Base-by-base conservation (phyloP, 75 land plant species). In the Larix kaempferi region DNA sequence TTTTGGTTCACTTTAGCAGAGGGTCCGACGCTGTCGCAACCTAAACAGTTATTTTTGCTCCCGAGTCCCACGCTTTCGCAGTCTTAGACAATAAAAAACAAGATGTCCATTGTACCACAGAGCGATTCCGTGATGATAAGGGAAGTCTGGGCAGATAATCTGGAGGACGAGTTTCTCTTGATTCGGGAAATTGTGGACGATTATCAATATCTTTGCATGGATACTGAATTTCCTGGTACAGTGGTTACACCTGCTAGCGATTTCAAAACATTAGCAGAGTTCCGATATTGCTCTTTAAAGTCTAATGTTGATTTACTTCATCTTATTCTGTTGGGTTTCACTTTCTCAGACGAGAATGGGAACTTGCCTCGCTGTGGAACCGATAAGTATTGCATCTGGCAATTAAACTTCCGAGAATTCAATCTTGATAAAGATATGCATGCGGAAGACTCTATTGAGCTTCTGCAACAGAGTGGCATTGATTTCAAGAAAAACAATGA, bases 331-430 rank as follows among this genome's bases (percentile, higher is more conserved):
- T 57, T 89, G 57, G 91, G 91, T 26, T 77, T 89, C 65, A 89
- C 91, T 59, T 84, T 89, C 67, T 89, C 88, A 25, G 91, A 89
- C 73, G 91, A 78, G 72, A 23, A 76, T 15, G 90, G 90, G 19
- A 81, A 83, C 60, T 79, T 88, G 23, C 90, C 90, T 7, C 77
- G 72, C 44, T 85, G 88, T 39, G 83, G 78, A 16, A 80, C 88
- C 25, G 84, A 74, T 8, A 74, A 74, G 54, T 77, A 74, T 74
- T 88, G 89, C 71, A 73, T 88, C 25, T 88, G 90, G 90, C 88
- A 88, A 78, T 88, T 88, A 83, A 88, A 88, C 59, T 88, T 88
- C 83, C 66, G 85, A 22, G 90, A 88, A 81, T 89, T 89, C 25
- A 83, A 79, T 41, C 60, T 80, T 3, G 52, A 16, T 44, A 76